These are phyloP conservation scores for Salix brachista DNA, from an alignment of 345 rosid genomes.

Conservation along the genomic window DNA sequence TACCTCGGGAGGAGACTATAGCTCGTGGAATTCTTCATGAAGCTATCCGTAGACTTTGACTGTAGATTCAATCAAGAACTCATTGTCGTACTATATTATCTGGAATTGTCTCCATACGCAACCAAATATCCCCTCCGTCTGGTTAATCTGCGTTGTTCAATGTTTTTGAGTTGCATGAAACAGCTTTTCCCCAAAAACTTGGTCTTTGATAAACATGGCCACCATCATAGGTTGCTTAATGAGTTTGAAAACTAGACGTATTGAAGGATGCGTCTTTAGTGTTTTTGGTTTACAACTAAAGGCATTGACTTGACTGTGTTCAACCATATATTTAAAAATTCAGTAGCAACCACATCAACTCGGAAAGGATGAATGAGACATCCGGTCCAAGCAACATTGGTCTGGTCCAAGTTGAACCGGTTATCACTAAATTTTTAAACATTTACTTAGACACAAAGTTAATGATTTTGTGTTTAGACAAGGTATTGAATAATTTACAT, in stretches of 20 bases:
- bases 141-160: not conserved
- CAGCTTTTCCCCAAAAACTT: not conserved
- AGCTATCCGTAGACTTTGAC: not conserved
- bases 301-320: not conserved
- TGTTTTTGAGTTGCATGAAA: not conserved
- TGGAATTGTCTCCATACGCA: not conserved
- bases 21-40: not conserved
- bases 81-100: not conserved
- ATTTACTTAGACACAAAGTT: not conserved
- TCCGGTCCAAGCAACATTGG: too few species aligned
- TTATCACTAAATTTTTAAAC: not conserved
- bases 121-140: not conserved
- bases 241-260: not conserved
- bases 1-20: not conserved
- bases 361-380: not conserved
- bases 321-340: not conserved
- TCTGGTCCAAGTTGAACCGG: not conserved
- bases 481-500: not conserved
- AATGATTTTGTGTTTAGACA: not conserved
- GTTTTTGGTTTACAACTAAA: not conserved
- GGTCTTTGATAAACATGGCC: not conserved
- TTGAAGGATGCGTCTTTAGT: not conserved
- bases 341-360: not conserved
- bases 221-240: not conserved
- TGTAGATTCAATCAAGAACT: not conserved